Conservation (phyloP, 2,329 filamentous ascomycete species). For the Septoria linicola region DNA sequence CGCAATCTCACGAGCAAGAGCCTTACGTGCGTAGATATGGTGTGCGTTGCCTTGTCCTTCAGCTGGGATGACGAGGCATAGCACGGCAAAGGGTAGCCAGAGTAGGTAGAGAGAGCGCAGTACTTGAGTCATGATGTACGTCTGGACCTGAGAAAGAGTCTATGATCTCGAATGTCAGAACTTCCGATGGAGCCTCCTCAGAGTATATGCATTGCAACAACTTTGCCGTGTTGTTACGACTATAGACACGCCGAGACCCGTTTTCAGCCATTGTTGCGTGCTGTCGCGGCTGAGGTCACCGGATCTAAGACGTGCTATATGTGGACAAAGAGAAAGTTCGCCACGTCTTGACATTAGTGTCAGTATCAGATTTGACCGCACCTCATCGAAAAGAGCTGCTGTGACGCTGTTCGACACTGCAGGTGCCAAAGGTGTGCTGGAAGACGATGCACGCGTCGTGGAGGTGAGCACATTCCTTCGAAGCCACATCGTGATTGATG, state of each 20-base stretch:
- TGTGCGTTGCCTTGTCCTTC: background rate
- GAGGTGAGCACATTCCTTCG: too few relatives aligned
- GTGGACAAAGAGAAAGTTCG: background rate
- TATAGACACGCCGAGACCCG: constrained; percentile 5
- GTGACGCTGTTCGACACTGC: too few relatives aligned
- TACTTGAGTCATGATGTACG: background rate
- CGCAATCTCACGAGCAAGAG: constrained; percentile 8
- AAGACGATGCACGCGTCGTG: too few relatives aligned
- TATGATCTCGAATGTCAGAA: background rate
- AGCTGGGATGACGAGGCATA: constrained; percentile 5
- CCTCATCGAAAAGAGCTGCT: too few relatives aligned
- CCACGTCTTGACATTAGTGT: too few relatives aligned
- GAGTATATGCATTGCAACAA: background rate
- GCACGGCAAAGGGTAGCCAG: constrained; percentile 18
- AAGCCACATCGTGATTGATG: too few relatives aligned
- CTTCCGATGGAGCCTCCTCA: background rate
- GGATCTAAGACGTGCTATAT: constrained; percentile 2
- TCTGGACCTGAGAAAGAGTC: background rate
- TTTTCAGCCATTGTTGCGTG: constrained; percentile 17
- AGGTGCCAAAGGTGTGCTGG: too few relatives aligned
- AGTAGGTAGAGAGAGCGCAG: constrained; percentile 16
- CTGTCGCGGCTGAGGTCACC: constrained; percentile 9
- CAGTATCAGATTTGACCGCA: too few relatives aligned
- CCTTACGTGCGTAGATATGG: constrained; percentile 7
- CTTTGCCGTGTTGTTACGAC: background rate